Percentiles rank a stretch among this genome's conserved stretches.
These are phyloP conservation scores for Ceratocystis diversiconidia DNA, from an alignment of 2,329 filamentous ascomycete species.

Conservation along the genomic window DNA sequence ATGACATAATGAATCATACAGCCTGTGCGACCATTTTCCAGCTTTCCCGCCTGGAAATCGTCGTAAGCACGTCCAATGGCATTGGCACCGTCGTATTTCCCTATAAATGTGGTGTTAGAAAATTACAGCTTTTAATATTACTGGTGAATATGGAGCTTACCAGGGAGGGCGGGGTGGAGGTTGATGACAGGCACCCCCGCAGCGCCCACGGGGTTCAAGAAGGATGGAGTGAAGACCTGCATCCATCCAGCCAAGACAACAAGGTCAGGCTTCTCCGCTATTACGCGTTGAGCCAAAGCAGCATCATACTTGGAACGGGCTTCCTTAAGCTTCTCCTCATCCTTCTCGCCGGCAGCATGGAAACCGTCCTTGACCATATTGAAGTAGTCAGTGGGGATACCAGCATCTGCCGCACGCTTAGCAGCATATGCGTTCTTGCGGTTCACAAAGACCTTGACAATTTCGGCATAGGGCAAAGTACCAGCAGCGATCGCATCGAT, in stretches of 20 bases:
- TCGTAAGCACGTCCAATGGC: slow-evolving; percentile 68
- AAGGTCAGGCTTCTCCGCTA: slow-evolving; percentile 51
- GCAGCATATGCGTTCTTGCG: slow-evolving; percentile 34
- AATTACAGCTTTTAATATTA: too few species aligned
- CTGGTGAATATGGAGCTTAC: slow-evolving; percentile 18
- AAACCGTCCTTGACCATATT: slow-evolving; percentile 64
- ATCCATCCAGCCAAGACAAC: slow-evolving; percentile 79
- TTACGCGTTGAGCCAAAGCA: slow-evolving; percentile 54
- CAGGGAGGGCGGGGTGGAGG: slow-evolving; percentile 46
- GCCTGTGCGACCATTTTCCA: slow-evolving; percentile 57
- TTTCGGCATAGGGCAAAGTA: slow-evolving; percentile 29
- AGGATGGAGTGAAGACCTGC: slow-evolving; percentile 60
- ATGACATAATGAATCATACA: slow-evolving; percentile 86
- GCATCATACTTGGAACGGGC: slow-evolving; percentile 59
- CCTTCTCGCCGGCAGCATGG: slow-evolving; percentile 41
- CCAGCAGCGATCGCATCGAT: slow-evolving; percentile 33
- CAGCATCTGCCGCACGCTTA: slow-evolving; percentile 32
- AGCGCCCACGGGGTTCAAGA: slow-evolving; percentile 52
- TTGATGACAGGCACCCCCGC: slow-evolving; percentile 61
- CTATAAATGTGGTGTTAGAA: slow-evolving; percentile 23
- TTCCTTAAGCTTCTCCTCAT: slow-evolving; percentile 37
- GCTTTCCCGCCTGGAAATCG: slow-evolving; percentile 50
- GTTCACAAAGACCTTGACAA: slow-evolving; percentile 36
- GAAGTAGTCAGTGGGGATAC: slow-evolving; percentile 65
- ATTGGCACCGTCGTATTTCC: slow-evolving; percentile 59